These are phyloP conservation scores for Neurospora sp. DNA, from an alignment of 495 filamentous ascomycete genomes.

Conservation along the genomic window DNA sequence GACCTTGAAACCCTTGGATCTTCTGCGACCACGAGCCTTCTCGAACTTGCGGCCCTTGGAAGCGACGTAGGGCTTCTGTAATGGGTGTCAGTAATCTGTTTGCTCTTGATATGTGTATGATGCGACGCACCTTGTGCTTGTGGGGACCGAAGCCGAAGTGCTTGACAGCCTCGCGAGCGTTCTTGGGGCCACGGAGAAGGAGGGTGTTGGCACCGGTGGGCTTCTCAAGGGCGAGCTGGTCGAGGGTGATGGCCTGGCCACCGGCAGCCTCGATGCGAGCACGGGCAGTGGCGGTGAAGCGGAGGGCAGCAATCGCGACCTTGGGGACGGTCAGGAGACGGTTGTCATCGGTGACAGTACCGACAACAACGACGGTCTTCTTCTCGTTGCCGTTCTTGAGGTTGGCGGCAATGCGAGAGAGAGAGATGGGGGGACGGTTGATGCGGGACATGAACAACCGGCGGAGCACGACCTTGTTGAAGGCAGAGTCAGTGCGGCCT, in stretches of 20 bases:
- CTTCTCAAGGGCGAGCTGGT: constrained; percentile 87
- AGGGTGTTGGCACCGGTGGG: constrained; percentile 93
- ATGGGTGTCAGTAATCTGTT: constrained; percentile 21
- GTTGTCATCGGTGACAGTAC: constrained; percentile 94
- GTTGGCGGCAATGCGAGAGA: constrained; percentile 76
- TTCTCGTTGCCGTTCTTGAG: constrained; percentile 58
- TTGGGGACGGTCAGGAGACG: constrained; percentile 83
- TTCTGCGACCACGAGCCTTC: constrained; percentile 91
- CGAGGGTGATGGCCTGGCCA: constrained; percentile 87
- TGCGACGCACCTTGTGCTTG: constrained; percentile 73
- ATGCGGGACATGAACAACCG: constrained; percentile 95
- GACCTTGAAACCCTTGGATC: constrained; percentile 98
- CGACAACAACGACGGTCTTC: constrained; percentile 88
- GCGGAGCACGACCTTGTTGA: constrained; percentile 95
- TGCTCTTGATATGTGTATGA: neutral
- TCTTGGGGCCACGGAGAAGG: constrained; percentile 93
- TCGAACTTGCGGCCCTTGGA: constrained; percentile 99
- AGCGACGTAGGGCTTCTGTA: constrained; percentile 84
- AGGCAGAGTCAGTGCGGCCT: constrained; percentile 92
- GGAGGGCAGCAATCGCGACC: constrained; percentile 81
- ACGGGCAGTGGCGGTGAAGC: constrained; percentile 90
- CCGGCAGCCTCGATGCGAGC: constrained; percentile 87
- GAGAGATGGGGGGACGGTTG: constrained; percentile 90
- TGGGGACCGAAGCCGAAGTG: constrained; percentile 98
- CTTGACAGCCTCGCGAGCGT: constrained; percentile 91